Conservation (phyloP, 2,329 filamentous ascomycete genomes). For the Hysterium pulicare region DNA sequence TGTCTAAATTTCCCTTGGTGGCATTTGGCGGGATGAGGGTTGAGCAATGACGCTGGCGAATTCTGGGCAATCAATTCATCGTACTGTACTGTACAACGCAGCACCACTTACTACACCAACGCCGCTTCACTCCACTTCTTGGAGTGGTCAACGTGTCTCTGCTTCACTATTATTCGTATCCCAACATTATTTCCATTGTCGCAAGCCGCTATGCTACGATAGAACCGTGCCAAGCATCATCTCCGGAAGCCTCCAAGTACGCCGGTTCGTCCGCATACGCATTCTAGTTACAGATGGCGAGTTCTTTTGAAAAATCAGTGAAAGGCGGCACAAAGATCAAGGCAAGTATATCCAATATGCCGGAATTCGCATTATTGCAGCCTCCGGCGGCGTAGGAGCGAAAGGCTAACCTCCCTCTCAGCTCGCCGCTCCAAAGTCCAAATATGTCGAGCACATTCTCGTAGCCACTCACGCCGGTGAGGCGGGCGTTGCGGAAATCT, state of each 20-base stretch:
- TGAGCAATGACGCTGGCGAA: background rate
- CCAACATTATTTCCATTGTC: constrained; percentile 1
- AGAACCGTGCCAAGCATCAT: constrained; percentile 10
- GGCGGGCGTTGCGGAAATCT: constrained; percentile 91
- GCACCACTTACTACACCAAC: background rate
- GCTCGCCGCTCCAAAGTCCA: constrained; percentile 95
- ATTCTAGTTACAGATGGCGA: constrained; percentile 58
- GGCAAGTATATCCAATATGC: constrained; percentile 46
- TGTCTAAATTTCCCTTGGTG: no score
- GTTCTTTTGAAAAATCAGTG: constrained; percentile 97
- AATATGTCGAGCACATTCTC: constrained; percentile 98
- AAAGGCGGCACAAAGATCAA: constrained; percentile 99
- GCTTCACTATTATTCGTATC: background rate
- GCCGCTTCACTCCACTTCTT: background rate
- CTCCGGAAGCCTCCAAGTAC: constrained; percentile 10
- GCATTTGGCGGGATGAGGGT: constrained; percentile 2
- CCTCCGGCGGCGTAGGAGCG: constrained; percentile 15
- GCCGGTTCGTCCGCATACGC: constrained; percentile 13
- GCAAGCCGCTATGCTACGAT: background rate
- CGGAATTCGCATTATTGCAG: background rate
- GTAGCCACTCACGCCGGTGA: constrained; percentile 93
- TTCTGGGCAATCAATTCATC: no score
- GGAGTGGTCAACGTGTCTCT: background rate
- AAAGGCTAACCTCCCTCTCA: constrained; percentile 36
- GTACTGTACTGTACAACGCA: constrained; percentile 1